Conservation (phyloP, 805 yeast genomes). For the Aciculoconidium aculeatum region DNA sequence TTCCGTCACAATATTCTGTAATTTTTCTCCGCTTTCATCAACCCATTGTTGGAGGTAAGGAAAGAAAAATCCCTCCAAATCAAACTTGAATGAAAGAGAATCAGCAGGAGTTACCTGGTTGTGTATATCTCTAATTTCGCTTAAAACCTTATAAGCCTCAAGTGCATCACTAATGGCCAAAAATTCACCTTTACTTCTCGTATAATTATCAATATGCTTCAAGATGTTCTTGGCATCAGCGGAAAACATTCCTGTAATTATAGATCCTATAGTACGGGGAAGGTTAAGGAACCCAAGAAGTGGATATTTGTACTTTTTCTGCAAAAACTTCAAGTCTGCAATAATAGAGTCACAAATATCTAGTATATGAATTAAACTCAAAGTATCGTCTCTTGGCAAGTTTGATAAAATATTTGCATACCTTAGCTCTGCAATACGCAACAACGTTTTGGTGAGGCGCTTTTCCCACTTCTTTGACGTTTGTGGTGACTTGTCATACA, state of each 20-base stretch:
- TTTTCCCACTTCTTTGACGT: slow-evolving; percentile 44
- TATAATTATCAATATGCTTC: slow-evolving; percentile 42
- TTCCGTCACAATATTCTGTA: slow-evolving; percentile 43
- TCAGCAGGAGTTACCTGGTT: slow-evolving; percentile 40
- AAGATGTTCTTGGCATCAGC: slow-evolving; percentile 49
- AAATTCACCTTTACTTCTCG: slow-evolving; percentile 22
- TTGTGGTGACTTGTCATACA: slow-evolving; percentile 30
- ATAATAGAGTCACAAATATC: slow-evolving; percentile 52
- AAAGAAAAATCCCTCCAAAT: slow-evolving; percentile 51
- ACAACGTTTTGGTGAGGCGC: slow-evolving; percentile 27
- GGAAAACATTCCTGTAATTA: slow-evolving; percentile 47
- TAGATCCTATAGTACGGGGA: slow-evolving; percentile 41
- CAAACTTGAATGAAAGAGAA: slow-evolving; percentile 37
- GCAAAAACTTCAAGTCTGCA: slow-evolving; percentile 43
- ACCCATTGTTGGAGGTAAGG: slow-evolving; percentile 34
- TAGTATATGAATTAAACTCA: slow-evolving; percentile 50
- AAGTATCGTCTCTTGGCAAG: slow-evolving; percentile 54
- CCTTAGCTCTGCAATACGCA: slow-evolving; percentile 31
- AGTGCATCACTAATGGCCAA: slow-evolving; percentile 52
- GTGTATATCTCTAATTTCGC: slow-evolving; percentile 48
- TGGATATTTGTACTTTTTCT: slow-evolving; percentile 55
- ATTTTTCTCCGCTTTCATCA: slow-evolving; percentile 39
- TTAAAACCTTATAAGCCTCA: slow-evolving; percentile 47
- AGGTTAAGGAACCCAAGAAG: slow-evolving; percentile 55
- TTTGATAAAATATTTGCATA: slow-evolving; percentile 35